Evolutionary conservation across 805 yeast genomes (phyloP), one percentile per base, ranked within the genome.

Genomic region (Lipomyces anomalus): DNA sequence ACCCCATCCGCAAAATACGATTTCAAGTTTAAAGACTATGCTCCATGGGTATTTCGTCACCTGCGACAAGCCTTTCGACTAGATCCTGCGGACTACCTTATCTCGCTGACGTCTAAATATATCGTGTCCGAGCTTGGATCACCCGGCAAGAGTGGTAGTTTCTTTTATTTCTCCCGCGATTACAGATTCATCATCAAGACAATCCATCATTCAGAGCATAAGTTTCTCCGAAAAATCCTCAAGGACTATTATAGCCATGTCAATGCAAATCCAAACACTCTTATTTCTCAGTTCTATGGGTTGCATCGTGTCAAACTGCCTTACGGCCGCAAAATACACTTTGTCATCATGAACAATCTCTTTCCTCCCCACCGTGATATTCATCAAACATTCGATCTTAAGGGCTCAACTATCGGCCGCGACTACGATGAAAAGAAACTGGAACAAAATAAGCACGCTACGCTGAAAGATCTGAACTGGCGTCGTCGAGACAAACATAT

Each of bases 91-190:
- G 98, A 94, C 64, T 92, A 94, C 64, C 71, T 92, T 44, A 80
- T 90, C 57, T 86, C 96, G 0, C 72, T 92, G 55, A 90, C 97
- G 0, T 90, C 96, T 18, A 88, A 88, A 63, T 90, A 90, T 61
- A 84, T 92, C 52, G 74, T 92, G 32, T 83, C 92, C 22, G 97
- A 90, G 66, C 70, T 88, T 53, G 95, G 90, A 18, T 88, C 97
- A 1, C 97, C 97, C 0, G 98, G 98, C 3, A 92, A 92, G 64
- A 83, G 95, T 59, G 98, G 98, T 0, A 87, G 96, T 0, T 90
- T 90, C 61, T 92, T 92, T 62, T 92, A 92, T 68, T 94, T 84
- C 64, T 87, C 97, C 4, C 71, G 95, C 50, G 98, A 94, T 67
- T 89, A 82, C 67, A 75, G 90, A 52, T 92, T 85, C 67, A 92